Conservation (phyloP, 768 basidiomycete genomes). For the Rhodotorula kratochvilovae region DNA sequence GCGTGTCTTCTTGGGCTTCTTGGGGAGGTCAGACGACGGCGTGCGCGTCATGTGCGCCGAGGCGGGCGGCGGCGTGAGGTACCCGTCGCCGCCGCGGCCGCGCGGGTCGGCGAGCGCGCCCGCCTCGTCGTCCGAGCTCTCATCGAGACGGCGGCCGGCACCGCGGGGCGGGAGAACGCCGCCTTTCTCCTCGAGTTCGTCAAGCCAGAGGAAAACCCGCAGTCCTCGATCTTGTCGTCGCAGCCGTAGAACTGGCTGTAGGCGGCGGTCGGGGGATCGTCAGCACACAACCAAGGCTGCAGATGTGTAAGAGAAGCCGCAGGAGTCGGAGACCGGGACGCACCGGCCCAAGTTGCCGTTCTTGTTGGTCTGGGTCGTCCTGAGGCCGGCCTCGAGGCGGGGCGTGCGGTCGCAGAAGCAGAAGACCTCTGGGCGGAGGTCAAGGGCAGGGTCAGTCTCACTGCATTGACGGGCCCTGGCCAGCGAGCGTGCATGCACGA, state of each 20-base stretch:
- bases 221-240: background rate
- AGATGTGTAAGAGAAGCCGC: no score
- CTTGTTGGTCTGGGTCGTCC: constrained; percentile 1
- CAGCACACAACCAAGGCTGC: no score
- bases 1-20: background rate
- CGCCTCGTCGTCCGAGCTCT: background rate
- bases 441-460: no score
- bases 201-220: constrained; percentile 4
- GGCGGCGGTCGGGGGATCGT: no score
- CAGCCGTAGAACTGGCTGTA: background rate
- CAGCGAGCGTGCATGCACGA: background rate
- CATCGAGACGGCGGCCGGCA: background rate
- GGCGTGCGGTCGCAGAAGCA: constrained; percentile 31
- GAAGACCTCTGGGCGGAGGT: background rate
- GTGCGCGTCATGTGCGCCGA: background rate
- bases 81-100: background rate
- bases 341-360: constrained; percentile 4
- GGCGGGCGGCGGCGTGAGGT: background rate
- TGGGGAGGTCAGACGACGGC: background rate
- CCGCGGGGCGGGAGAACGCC: background rate
- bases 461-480: no score
- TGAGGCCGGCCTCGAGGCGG: background rate
- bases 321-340: no score
- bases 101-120: background rate
- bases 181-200: background rate